A percentile compares a stretch with the other conserved stretches of the same genome.
Evolutionary conservation across 2,329 filamentous ascomycete species (phyloP).

Genomic region (Uncinocarpus reesii): DNA sequence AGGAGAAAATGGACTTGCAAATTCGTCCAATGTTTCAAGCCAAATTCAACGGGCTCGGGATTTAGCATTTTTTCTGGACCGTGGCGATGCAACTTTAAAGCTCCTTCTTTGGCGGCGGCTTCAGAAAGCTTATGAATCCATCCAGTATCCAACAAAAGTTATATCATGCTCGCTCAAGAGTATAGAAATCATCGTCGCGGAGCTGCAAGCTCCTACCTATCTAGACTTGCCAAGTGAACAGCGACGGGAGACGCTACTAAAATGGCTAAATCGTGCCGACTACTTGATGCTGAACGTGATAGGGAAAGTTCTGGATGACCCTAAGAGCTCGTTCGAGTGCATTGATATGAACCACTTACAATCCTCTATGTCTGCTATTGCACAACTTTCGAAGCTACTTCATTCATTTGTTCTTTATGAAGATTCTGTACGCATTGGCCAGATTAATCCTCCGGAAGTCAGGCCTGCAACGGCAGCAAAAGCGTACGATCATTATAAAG

Average conservation of each 20-base stretch:
- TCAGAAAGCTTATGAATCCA: constrained; percentile 76
- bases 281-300: constrained; percentile 63
- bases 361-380: constrained; percentile 60
- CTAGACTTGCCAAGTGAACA: constrained; percentile 48
- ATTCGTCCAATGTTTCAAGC: not conserved
- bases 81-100: constrained; percentile 69
- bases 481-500: constrained; percentile 43
- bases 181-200: constrained; percentile 68
- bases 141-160: constrained; percentile 77
- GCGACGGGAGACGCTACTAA: constrained; percentile 61
- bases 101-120: constrained; percentile 84
- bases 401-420: constrained; percentile 74
- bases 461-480: constrained; percentile 39
- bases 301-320: constrained; percentile 57
- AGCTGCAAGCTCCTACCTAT: constrained; percentile 53
- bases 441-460: constrained; percentile 51
- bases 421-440: constrained; percentile 72
- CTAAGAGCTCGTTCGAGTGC: constrained; percentile 61
- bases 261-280: constrained; percentile 68
- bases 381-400: constrained; percentile 61
- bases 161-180: constrained; percentile 78
- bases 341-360: constrained; percentile 69
- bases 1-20: not conserved
- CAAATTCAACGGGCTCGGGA: constrained; percentile 43
- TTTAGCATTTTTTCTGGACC: constrained; percentile 73